Percentiles rank a stretch among this genome's conserved stretches.
These are phyloP conservation scores for Penicillium brevicompactum DNA, from an alignment of 2,329 filamentous ascomycete genomes.

Conservation along the genomic window DNA sequence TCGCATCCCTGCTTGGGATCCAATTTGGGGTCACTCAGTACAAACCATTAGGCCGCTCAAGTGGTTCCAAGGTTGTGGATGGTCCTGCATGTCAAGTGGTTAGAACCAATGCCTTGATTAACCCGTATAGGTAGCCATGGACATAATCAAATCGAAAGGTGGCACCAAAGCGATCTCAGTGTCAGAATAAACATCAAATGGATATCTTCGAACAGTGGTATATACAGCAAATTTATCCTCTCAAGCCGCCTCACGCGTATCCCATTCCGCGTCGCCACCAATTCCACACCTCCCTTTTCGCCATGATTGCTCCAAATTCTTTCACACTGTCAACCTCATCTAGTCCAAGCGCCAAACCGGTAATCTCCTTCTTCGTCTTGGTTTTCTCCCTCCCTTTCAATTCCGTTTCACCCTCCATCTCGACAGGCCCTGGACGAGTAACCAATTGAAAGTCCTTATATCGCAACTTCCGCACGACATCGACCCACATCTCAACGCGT, in stretches of 20 bases:
- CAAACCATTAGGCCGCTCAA: too few relatives aligned
- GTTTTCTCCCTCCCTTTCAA: not conserved
- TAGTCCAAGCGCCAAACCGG: constrained; percentile 35
- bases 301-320: constrained; percentile 66
- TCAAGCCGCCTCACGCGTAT: constrained; percentile 25
- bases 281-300: constrained; percentile 56
- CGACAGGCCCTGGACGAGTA: constrained; percentile 51
- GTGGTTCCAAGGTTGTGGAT: too few relatives aligned
- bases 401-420: constrained; percentile 17
- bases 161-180: too few relatives aligned
- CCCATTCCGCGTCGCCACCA: constrained; percentile 75
- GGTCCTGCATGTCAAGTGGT: too few relatives aligned
- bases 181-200: not conserved
- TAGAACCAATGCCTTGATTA: too few relatives aligned
- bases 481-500: constrained; percentile 65
- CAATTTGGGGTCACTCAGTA: too few relatives aligned
- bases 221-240: not conserved
- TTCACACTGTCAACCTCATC: constrained; percentile 65
- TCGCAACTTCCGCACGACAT: constrained; percentile 62
- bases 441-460: constrained; percentile 75
- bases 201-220: not conserved
- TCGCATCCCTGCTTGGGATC: too few relatives aligned
- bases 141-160: too few relatives aligned
- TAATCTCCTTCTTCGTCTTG: not conserved
- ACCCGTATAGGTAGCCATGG: too few relatives aligned